Evolutionary conservation across 192 early-diverging fungal genomes (phyloP), one percentile per base, ranked within the genome.

Genomic region (Podila clonocystis): DNA sequence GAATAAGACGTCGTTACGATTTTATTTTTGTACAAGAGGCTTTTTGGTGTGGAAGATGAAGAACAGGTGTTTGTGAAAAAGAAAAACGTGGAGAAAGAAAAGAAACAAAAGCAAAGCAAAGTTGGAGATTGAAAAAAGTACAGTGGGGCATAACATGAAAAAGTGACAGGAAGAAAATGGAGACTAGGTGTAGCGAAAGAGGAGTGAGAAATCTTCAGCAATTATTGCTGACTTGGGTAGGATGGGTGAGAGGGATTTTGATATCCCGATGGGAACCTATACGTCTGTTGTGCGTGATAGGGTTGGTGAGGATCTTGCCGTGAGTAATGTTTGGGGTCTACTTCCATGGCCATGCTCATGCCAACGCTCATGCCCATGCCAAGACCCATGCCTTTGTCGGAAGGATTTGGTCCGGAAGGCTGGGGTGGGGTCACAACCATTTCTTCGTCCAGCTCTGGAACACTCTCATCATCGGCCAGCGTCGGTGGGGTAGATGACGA

Each of bases 361-460:
- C 49, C 65, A 24, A 63, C 36, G 7, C 62, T 38, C 13, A 63
- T 38, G 26, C 41, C 41, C 41, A 45, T 45, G 52, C n/a, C 20
- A 55, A 26, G 24, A 26, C n/a, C 24, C 52, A 55, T 55, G 22
- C n/a, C 52, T 24, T n/a, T n/a, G 24, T 55, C 26, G 26, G 33
- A 36, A n/a, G 55, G 24, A 15, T 24, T 59, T 6, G 31, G 33
- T 6, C 31, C 50, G 7, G 33, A 24, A 3, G 30, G n/a, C 12
- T 34, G 34, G 22, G 29, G 52, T 19, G 57, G 50, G 9, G n/a
- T 65, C 7, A 65, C 30, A 17, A 28, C 30, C 63, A 68, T 68
- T 19, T 70, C 68, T 13, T 70, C 68, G 9, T 70, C 68, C 30
- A 62, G 28, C 68, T 70, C 68, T 24, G 48, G 36, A 22, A 70